Base-by-base conservation (phyloP, 495 filamentous ascomycete species). In the Penicillium samsonianum region DNA sequence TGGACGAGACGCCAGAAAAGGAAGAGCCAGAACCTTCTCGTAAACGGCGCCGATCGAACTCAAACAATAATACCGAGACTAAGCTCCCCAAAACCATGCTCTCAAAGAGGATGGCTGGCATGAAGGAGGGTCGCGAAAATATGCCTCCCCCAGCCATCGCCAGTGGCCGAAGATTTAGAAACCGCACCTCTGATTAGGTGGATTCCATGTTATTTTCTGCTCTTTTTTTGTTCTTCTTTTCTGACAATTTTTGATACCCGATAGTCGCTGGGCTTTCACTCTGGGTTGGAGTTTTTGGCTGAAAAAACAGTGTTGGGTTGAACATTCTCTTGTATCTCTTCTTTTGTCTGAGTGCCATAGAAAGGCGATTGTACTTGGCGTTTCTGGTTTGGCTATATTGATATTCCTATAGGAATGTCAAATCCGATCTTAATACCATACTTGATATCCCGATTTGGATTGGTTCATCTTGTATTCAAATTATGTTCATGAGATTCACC, bases 71-170 rank as follows among this genome's bases (percentile, higher is more conserved):
- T 3, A 7, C 50, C 6, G 38, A 43, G 4, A 42, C 25, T 2
- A 53, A 53, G 12, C 37, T 53, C 17, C 50, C 50, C n/a, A 53
- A 53, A 16, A 53, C 50, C 2, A 66, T 73, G 62, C 61, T 75
- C 2, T 79, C 74, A 60, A 83, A 80, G 65, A 65, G 60, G 41
- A 71, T 74, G 69, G 62, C 50, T 45, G 71, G 43, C 57, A 79
- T 69, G 72, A 72, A 53, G 67, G 85, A 86, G 43, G 87, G 84
- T 8, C 72, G 81, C 23, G 86, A 88, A 66, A 89, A 89, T 61
- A 58, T 83, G 40, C 81, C 80, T 9, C 78, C 72, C 3, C 66
- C 77, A 37, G 71, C 67, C 25, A 55, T 64, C 25, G 53, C 65
- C 11, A 60, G 50, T 53, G 63, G 61, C 16, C 55, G 69, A 7